phyloP scores from a whole-genome alignment of 176 grass and related monocot species.

The Paspalum vaginatum region DNA sequence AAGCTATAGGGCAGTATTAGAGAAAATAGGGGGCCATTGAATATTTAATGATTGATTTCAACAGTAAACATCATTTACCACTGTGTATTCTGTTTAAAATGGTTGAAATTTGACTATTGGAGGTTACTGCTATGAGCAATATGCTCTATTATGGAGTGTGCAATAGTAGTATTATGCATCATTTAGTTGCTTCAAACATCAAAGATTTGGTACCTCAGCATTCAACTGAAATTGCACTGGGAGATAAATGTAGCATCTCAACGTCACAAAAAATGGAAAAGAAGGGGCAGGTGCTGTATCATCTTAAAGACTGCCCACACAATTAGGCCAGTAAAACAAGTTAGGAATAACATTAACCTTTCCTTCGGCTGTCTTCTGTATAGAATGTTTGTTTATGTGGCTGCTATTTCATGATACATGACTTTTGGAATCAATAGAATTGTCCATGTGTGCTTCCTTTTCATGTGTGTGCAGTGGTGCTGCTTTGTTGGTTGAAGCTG shows the following conservation, averaged over 20 bases:
- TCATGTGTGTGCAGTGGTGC: constrained; percentile 65
- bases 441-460: constrained; percentile 23
- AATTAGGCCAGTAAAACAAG: constrained; percentile 14
- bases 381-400: not conserved
- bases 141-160: not conserved
- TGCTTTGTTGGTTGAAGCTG: constrained; percentile 91
- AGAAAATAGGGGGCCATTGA: not conserved
- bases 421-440: constrained; percentile 11
- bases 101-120: not conserved
- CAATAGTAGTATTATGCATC: not conserved
- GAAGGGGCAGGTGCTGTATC: not conserved
- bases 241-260: not conserved
- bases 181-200: constrained; percentile 9
- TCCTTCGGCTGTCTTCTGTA: not conserved
- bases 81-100: not conserved
- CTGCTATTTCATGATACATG: constrained; percentile 7
- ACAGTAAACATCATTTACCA: not conserved
- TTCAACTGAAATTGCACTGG: not conserved
- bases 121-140: constrained; percentile 20
- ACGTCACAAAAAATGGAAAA: not conserved
- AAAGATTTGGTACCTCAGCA: not conserved
- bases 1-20: no score
- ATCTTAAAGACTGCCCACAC: not conserved
- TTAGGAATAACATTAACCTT: not conserved
- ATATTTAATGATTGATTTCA: not conserved